Conservation (phyloP, 2,329 filamentous ascomycete species). For the Fusarium luffae region DNA sequence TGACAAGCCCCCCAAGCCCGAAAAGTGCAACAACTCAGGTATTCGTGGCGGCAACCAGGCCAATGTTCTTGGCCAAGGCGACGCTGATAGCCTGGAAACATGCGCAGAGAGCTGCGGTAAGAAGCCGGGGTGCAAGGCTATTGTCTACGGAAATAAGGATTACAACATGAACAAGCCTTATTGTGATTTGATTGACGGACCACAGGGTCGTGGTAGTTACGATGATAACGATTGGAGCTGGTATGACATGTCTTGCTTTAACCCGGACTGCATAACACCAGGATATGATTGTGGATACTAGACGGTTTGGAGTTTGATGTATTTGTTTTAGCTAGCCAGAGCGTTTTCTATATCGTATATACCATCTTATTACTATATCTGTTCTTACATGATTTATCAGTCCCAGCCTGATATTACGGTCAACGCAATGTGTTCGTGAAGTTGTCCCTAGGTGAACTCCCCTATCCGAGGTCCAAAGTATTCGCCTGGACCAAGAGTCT, state of each 20-base stretch:
- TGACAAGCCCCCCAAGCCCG: constrained; percentile 3
- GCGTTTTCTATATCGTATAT: constrained; percentile 18
- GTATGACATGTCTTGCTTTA: constrained; percentile 33
- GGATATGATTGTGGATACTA: constrained; percentile 27
- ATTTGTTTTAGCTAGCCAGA: not conserved
- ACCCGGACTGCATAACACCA: constrained; percentile 24
- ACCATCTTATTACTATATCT: constrained; percentile 1
- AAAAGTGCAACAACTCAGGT: constrained; percentile 22
- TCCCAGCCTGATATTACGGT: not conserved
- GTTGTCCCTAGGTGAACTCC: constrained; percentile 17
- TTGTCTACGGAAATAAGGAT: constrained; percentile 26
- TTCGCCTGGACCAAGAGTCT: constrained; percentile 44
- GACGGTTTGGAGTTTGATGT: not conserved
- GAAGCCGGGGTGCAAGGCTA: constrained; percentile 16
- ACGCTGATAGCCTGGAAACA: constrained; percentile 24
- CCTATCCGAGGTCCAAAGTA: constrained; percentile 49
- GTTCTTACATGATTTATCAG: not conserved
- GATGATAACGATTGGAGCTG: constrained; percentile 30
- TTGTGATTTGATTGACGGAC: constrained; percentile 21
- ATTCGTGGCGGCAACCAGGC: constrained; percentile 14
- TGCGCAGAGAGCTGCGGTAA: constrained; percentile 32
- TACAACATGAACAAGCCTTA: constrained; percentile 30
- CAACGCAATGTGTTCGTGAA: not conserved
- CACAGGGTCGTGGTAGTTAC: constrained; percentile 9
- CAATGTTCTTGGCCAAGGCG: constrained; percentile 25